Evolutionary conservation across 805 yeast genomes (phyloP).

Genomic region (Yamadazyma nakazawae): DNA sequence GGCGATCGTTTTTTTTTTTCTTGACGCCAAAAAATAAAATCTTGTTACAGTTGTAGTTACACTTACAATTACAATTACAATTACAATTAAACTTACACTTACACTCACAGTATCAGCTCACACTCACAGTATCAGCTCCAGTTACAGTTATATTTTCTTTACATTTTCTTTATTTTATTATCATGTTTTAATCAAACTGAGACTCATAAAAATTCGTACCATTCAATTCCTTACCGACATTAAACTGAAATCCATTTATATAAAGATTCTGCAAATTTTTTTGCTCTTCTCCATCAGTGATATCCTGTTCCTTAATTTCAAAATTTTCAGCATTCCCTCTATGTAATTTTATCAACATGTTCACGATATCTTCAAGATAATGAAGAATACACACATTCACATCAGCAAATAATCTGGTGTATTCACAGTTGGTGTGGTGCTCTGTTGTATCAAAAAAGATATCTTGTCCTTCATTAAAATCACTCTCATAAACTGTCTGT

Average conservation of each 20-base stretch:
- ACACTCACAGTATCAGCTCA: no score
- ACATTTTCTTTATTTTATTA: neutral
- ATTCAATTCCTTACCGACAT: conserved; percentile 34
- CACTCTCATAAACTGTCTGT: conserved; percentile 34
- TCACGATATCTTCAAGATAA: conserved; percentile 31
- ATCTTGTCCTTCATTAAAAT: conserved; percentile 34
- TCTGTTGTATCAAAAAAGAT: conserved; percentile 13
- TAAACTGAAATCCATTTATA: conserved; percentile 34
- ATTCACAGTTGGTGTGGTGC: conserved; percentile 6
- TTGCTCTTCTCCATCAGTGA: conserved; percentile 36
- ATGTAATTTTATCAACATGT: conserved; percentile 30
- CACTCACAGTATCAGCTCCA: no score
- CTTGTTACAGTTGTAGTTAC: no score
- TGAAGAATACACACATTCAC: conserved; percentile 27
- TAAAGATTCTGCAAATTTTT: conserved; percentile 23
- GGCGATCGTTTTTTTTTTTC: no score
- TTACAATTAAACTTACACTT: no score
- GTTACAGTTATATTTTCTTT: no score
- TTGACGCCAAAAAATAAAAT: no score
- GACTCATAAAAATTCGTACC: conserved; percentile 34
- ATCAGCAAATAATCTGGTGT: conserved; percentile 11
- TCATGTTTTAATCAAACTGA: conserved; percentile 5
- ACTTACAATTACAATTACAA: no score
- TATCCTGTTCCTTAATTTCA: conserved; percentile 23
- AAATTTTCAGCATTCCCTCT: conserved; percentile 42